Evolutionary conservation across 2,329 filamentous ascomycete genomes (phyloP).

Genomic region (Colletotrichum destructivum): DNA sequence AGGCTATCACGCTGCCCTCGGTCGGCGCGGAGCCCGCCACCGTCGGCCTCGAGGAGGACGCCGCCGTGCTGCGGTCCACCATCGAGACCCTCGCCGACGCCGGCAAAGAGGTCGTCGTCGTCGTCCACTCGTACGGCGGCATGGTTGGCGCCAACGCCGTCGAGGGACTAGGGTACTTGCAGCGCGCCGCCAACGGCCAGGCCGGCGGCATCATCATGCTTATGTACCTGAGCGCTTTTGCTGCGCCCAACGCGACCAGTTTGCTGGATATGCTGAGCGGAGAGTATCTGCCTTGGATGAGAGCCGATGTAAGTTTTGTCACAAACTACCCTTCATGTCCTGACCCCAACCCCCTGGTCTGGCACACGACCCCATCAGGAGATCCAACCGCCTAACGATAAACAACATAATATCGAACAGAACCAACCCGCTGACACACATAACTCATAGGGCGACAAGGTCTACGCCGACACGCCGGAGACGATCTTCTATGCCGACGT

Average conservation of each 20-base stretch:
- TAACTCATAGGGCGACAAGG: slow-evolving; percentile 33
- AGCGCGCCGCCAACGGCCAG: slow-evolving; percentile 50
- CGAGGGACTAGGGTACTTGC: slow-evolving; percentile 51
- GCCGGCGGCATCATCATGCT: slow-evolving; percentile 56
- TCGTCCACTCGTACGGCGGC: slow-evolving; percentile 62
- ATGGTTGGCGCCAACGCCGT: slow-evolving; percentile 56
- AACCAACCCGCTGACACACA: slow-evolving; percentile 15
- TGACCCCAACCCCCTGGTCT: slow-evolving; percentile 31
- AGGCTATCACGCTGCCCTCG: slow-evolving; percentile 51
- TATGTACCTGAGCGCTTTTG: slow-evolving; percentile 54
- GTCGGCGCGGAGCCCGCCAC: slow-evolving; percentile 50
- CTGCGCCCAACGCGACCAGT: slow-evolving; percentile 47
- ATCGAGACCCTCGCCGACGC: slow-evolving; percentile 51
- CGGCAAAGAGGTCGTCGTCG: slow-evolving; percentile 58
- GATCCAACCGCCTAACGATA: background rate
- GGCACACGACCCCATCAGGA: background rate
- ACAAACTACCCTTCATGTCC: background rate
- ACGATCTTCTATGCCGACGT: slow-evolving; percentile 49
- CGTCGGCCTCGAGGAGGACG: slow-evolving; percentile 50
- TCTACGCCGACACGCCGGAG: slow-evolving; percentile 31
- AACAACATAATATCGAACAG: background rate
- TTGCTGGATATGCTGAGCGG: slow-evolving; percentile 46
- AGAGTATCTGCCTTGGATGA: slow-evolving; percentile 48
- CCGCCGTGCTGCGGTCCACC: slow-evolving; percentile 47
- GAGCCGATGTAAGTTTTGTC: slow-evolving; percentile 41